A percentile compares a stretch with the other conserved stretches of the same genome.
Evolutionary conservation across 805 yeast species (phyloP).

Genomic region (Saccharomyces jurei): DNA sequence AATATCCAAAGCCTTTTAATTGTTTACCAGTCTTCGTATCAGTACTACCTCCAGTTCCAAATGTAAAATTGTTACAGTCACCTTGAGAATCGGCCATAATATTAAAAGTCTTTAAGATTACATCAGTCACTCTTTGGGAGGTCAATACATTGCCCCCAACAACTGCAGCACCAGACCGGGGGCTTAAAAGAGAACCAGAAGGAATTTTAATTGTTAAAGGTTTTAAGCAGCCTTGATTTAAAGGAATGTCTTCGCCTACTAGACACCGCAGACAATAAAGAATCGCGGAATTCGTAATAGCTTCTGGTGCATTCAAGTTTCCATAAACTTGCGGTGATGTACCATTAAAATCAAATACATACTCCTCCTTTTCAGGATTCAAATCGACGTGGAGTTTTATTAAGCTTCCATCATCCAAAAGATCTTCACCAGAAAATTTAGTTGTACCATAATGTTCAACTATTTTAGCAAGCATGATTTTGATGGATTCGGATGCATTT

Average conservation of each 20-base stretch:
- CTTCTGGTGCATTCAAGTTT: constrained; percentile 86
- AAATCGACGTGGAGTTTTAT: constrained; percentile 50
- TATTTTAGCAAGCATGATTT: constrained; percentile 40
- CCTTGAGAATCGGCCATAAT: constrained; percentile 96
- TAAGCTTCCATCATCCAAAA: constrained; percentile 74
- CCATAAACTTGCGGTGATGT: constrained; percentile 85
- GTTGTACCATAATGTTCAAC: constrained; percentile 35
- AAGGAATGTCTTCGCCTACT: constrained; percentile 80
- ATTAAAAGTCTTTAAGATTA: constrained; percentile 73
- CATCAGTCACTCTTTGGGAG: constrained; percentile 88
- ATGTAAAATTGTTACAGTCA: constrained; percentile 88
- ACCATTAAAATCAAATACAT: constrained; percentile 76
- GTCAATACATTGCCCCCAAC: constrained; percentile 95
- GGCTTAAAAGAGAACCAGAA: constrained; percentile 55
- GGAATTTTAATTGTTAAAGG: constrained; percentile 69
- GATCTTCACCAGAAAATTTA: constrained; percentile 47
- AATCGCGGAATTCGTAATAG: constrained; percentile 83
- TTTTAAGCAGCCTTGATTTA: constrained; percentile 84
- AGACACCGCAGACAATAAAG: constrained; percentile 79
- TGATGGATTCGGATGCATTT: constrained; percentile 70
- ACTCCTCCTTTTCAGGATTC: constrained; percentile 44
- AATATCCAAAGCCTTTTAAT: constrained; percentile 72
- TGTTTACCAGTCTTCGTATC: constrained; percentile 35
- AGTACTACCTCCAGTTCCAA: constrained; percentile 73
- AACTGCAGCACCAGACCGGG: constrained; percentile 80